phyloP scores from a whole-genome alignment of 139 green algal genomes.

The Asterochloris sp. region DNA sequence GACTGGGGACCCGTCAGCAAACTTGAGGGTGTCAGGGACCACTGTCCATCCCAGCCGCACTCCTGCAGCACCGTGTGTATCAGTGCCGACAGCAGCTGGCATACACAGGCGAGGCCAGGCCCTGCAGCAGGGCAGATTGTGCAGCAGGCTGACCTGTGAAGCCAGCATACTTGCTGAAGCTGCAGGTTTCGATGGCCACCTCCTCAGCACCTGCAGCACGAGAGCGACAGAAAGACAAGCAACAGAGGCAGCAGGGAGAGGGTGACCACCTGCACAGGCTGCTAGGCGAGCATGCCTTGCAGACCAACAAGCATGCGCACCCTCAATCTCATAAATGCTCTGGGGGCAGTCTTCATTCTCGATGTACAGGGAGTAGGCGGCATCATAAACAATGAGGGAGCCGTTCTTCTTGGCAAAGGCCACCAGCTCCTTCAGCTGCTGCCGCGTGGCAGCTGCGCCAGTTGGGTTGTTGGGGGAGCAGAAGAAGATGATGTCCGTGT shows the following conservation, averaged over 20 bases:
- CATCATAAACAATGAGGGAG: constrained; percentile 95
- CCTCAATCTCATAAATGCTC: constrained; percentile 96
- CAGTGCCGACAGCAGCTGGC: too few species aligned
- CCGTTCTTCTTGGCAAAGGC: constrained; percentile 81
- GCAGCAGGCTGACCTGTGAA: constrained; percentile 68
- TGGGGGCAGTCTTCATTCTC: constrained; percentile 86
- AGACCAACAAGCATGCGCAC: constrained; percentile 5
- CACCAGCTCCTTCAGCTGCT: constrained; percentile 91
- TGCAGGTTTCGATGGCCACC: constrained; percentile 91
- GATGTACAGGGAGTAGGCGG: constrained; percentile 97
- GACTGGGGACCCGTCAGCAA: constrained; percentile 35
- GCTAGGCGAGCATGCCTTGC: too few species aligned
- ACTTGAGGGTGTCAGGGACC: constrained; percentile 79
- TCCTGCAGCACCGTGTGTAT: constrained; percentile 32
- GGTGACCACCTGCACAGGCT: too few species aligned
- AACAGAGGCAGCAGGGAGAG: too few species aligned
- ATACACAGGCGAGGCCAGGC: too few species aligned
- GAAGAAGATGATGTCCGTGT: constrained; percentile 99
- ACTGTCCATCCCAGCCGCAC: constrained; percentile 98
- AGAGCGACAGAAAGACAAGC: too few species aligned
- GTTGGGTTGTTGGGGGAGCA: constrained; percentile 99
- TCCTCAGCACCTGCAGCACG: constrained; percentile 71
- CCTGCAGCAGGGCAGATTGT: neutral
- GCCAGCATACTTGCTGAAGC: constrained; percentile 96
- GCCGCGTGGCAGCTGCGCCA: constrained; percentile 85